Base-by-base conservation (phyloP, 495 filamentous ascomycete genomes). In the Podospora anserina region DNA sequence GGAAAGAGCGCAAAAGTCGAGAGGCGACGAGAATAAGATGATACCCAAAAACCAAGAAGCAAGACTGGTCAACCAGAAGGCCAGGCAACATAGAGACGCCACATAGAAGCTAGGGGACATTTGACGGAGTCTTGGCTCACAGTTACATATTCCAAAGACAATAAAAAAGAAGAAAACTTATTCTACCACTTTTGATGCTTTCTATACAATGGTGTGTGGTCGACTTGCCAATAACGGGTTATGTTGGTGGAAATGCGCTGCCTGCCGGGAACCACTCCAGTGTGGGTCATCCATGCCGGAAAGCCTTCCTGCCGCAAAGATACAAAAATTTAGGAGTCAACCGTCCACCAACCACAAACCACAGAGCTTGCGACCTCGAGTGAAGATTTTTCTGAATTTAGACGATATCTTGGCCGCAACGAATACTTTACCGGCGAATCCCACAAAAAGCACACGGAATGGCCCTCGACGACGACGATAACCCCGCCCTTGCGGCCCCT, bases 401-500 rank as follows among this genome's bases (percentile, higher is more conserved):
- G 7, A 6, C 39, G 39, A 49, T 49, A 49, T 2, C 15, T 6
- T 16, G 13, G 9, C 39, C 0, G 15, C 15, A 49, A 13, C 39
- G 39, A 49, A 49, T 49, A 49, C 5, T 3, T 13, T 16, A 49
- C 7, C 9, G 9, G 39, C 55, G 54, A 58, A 58, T 26, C n/a
- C 55, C 55, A 2, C n/a, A 58, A 58, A 58, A 20, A 26, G 23
- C 1, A 58, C 5, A 20, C 13, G 23, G 23, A 11, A 82, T 83
- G 80, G 60, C 79, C 15, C 77, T 81, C 65, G 82, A 84, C 75
- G 81, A 84, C 70, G 81, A 83, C 53, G 79, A 82, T 65, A 76
- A 74, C 49, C 71, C 72, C 28, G 64, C 76, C 57, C 60, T 66
- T 26, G 5, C 15, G 3, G 34, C 34, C 26, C 56, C 66, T 23